Conservation (phyloP, 1,284 basidiomycete species). For the Apiotrichum mycotoxinovorans region DNA sequence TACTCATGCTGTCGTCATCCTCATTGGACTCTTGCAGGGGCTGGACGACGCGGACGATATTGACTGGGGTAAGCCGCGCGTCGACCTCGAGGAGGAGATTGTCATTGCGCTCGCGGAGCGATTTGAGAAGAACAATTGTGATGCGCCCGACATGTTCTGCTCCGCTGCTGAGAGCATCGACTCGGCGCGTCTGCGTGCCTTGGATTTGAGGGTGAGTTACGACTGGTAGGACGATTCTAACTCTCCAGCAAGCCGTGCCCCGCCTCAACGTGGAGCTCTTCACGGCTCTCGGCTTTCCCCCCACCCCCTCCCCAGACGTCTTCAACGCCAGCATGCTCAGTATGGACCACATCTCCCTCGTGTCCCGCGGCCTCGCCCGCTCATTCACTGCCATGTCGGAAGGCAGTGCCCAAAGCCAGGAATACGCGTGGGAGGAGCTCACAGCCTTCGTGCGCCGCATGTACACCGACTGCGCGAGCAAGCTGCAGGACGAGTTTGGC, state of each 20-base stretch:
- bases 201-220: slow-evolving; percentile 27
- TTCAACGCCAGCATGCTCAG: background rate
- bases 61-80: slow-evolving; percentile 28
- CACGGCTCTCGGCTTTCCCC: slow-evolving; percentile 9
- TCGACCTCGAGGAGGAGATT: slow-evolving; percentile 30
- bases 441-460: slow-evolving; percentile 20
- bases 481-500: slow-evolving; percentile 5
- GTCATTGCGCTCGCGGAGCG: slow-evolving; percentile 20
- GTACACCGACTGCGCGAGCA: slow-evolving; percentile 5
- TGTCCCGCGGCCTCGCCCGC: slow-evolving; percentile 18
- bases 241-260: slow-evolving; percentile 2
- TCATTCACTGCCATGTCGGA: slow-evolving; percentile 20
- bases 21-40: slow-evolving; percentile 25
- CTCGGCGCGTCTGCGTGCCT: slow-evolving; percentile 14
- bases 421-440: slow-evolving; percentile 21
- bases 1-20: slow-evolving; percentile 1
- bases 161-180: slow-evolving; percentile 17
- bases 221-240: background rate
- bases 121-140: slow-evolving; percentile 5
- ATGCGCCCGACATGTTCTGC: slow-evolving; percentile 15
- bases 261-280: slow-evolving; percentile 11
- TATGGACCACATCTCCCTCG: background rate
- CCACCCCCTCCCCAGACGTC: background rate
- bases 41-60: slow-evolving; percentile 19
- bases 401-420: slow-evolving; percentile 18